Conservation (phyloP, 2,329 filamentous ascomycete species). For the Triangularia setosa region DNA sequence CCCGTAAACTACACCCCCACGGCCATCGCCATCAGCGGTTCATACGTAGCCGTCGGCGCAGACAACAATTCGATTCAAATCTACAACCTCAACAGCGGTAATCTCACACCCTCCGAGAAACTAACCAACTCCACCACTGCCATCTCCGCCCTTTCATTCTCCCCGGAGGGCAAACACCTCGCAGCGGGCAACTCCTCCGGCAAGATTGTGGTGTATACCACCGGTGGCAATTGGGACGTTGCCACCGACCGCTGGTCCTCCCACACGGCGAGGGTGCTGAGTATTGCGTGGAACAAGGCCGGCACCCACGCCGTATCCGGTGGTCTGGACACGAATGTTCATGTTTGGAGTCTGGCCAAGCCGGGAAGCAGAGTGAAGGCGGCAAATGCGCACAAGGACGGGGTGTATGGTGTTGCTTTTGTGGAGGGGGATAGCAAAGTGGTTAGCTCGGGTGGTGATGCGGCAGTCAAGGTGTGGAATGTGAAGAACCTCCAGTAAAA, state of each 20-base stretch:
- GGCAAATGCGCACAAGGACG: constrained; percentile 90
- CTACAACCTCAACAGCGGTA: constrained; percentile 60
- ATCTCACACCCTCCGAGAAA: constrained; percentile 50
- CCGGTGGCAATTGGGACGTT: constrained; percentile 57
- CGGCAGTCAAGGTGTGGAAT: constrained; percentile 84
- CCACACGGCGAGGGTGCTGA: constrained; percentile 55
- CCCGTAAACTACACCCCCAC: constrained; percentile 63
- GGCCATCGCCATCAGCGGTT: constrained; percentile 65
- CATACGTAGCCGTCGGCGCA: constrained; percentile 70
- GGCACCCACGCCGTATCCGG: constrained; percentile 80
- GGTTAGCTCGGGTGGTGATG: constrained; percentile 80
- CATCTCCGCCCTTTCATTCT: constrained; percentile 81
- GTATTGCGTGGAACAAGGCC: constrained; percentile 70
- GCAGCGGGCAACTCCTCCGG: constrained; percentile 80
- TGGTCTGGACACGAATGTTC: constrained; percentile 84
- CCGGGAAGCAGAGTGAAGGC: constrained; percentile 82
- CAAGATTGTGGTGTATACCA: constrained; percentile 80
- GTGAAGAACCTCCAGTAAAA: constrained; percentile 53
- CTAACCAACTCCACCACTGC: constrained; percentile 66
- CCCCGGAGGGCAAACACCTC: constrained; percentile 68
- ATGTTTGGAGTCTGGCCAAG: constrained; percentile 82
- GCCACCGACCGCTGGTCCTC: constrained; percentile 71
- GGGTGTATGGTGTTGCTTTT: constrained; percentile 83
- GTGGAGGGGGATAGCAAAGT: constrained; percentile 62
- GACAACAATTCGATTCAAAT: constrained; percentile 72